Percentiles rank a stretch among this genome's conserved stretches.
Evolutionary conservation across 2,329 filamentous ascomycete genomes (phyloP).

Genomic region (Scorias spongiosa): DNA sequence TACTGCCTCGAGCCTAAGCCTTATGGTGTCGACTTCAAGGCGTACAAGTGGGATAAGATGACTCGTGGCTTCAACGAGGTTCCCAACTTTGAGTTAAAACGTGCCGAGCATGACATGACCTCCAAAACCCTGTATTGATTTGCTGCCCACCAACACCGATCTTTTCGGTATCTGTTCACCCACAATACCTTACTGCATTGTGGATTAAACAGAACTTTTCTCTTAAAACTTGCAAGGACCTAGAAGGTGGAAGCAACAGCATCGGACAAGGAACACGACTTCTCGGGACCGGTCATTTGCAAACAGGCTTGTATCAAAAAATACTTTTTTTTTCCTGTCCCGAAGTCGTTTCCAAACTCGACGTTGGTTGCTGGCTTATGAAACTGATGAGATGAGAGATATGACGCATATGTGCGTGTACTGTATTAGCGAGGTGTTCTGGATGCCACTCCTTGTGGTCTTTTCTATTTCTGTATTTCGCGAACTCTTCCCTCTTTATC

Average conservation of each 20-base stretch:
- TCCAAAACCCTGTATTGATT: conserved; percentile 4
- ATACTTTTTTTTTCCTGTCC: background rate
- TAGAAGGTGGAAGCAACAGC: too few relatives aligned
- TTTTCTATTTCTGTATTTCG: too few relatives aligned
- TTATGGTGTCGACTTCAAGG: conserved; percentile 93
- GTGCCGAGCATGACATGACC: conserved; percentile 30
- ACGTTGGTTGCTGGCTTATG: background rate
- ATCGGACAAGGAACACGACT: too few relatives aligned
- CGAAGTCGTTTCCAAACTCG: background rate
- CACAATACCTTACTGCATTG: conserved; percentile 3
- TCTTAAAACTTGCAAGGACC: too few relatives aligned
- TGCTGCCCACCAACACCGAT: conserved; percentile 8
- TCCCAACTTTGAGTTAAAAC: conserved; percentile 64
- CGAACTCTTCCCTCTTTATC: too few relatives aligned
- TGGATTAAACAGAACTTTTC: too few relatives aligned
- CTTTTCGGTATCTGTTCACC: conserved; percentile 10
- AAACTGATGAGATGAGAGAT: background rate
- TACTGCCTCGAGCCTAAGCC: conserved; percentile 96
- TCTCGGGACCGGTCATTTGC: background rate
- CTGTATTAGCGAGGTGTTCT: too few relatives aligned
- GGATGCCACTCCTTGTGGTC: too few relatives aligned
- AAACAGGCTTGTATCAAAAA: background rate
- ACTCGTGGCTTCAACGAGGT: conserved; percentile 71
- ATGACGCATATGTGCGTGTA: too few relatives aligned
- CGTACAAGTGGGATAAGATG: conserved; percentile 73